Conservation (phyloP, 495 filamentous ascomycete genomes). For the Hypoxylon fuscum region DNA sequence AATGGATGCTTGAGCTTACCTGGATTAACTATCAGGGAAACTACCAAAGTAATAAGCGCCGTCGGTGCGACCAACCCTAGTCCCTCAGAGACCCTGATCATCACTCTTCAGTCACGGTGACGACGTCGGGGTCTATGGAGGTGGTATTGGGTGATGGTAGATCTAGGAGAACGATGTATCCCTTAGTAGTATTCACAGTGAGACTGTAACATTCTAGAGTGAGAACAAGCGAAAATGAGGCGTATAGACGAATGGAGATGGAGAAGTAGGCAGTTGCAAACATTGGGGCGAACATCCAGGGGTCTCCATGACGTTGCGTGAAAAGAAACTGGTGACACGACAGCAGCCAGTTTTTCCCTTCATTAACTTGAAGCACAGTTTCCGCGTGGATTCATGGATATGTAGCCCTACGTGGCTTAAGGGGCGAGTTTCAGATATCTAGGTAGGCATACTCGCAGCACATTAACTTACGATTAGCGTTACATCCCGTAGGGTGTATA, state of each 20-base stretch:
- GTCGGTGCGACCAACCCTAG: no score
- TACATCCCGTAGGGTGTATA: conserved; percentile 2
- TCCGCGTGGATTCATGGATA: neutral
- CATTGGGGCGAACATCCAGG: neutral
- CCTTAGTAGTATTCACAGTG: no score
- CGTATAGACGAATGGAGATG: neutral
- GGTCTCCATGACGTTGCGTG: neutral
- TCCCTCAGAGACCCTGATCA: no score
- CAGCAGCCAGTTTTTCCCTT: neutral
- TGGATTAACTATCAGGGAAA: no score
- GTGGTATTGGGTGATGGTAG: no score
- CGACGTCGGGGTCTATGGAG: no score
- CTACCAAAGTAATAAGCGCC: no score
- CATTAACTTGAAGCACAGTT: neutral
- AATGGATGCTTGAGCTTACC: no score
- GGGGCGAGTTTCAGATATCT: neutral
- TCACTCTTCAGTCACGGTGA: no score
- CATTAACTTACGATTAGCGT: neutral
- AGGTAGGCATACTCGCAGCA: neutral
- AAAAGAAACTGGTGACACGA: conserved; percentile 2
- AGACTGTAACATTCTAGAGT: neutral
- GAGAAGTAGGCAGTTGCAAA: neutral
- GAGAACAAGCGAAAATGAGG: neutral
- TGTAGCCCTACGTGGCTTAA: neutral
- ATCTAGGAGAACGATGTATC: no score